Percentiles rank a stretch among this genome's conserved stretches.
These are phyloP conservation scores for Neurospora sp. DNA, from an alignment of 495 filamentous ascomycete genomes.

Conservation along the genomic window DNA sequence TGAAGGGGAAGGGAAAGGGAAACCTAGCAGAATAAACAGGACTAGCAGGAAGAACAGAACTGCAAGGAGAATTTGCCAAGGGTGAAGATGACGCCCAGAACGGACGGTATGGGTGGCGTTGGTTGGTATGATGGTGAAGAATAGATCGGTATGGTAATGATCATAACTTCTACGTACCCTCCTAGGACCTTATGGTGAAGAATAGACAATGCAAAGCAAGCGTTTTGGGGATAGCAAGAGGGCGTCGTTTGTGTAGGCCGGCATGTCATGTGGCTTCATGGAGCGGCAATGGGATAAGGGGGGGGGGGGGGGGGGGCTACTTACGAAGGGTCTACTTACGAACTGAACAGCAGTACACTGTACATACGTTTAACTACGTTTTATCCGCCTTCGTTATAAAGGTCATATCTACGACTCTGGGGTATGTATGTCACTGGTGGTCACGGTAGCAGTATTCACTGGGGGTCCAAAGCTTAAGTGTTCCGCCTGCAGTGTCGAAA, in stretches of 20 bases:
- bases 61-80: neutral
- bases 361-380: neutral
- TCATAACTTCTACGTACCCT: neutral
- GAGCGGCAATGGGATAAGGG: too few relatives aligned
- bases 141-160: neutral
- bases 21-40: conserved; percentile 12
- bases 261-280: neutral
- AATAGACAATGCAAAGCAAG: neutral
- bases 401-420: neutral
- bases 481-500: neutral
- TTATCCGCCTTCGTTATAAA: neutral
- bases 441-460: neutral
- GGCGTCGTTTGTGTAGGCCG: neutral
- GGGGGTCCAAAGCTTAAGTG: neutral
- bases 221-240: neutral
- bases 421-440: neutral
- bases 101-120: neutral
- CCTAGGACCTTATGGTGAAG: neutral
- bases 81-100: neutral
- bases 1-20: neutral
- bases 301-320: too few relatives aligned
- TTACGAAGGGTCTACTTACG: neutral
- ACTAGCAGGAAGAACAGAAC: conserved; percentile 1
- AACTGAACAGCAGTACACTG: neutral
- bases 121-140: neutral